Evolutionary conservation across 352 stramenopile genomes (phyloP).

Genomic region (Pythium aquatile): DNA sequence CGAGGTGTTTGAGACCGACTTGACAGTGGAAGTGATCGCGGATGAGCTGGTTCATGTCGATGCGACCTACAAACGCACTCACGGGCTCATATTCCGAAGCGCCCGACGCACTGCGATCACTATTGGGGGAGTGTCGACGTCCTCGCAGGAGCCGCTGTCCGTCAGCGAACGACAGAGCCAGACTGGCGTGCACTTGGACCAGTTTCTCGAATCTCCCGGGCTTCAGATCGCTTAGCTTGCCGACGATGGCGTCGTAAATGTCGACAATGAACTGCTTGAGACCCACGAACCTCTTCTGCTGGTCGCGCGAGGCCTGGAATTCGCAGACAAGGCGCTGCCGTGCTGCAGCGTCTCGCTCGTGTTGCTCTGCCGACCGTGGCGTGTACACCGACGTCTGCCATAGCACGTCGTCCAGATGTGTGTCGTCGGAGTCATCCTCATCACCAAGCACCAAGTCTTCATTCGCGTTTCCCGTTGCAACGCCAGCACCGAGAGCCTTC

Average conservation of each 20-base stretch:
- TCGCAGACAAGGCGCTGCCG: constrained; percentile 25
- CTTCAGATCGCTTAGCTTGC: constrained; percentile 41
- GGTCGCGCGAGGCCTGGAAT: constrained; percentile 40
- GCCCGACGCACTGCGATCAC: constrained; percentile 13
- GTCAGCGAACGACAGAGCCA: constrained; percentile 51
- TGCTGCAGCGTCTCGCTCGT: constrained; percentile 26
- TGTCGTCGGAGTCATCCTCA: constrained; percentile 15
- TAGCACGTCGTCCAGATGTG: constrained; percentile 28
- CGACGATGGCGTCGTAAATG: constrained; percentile 66
- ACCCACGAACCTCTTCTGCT: constrained; percentile 41
- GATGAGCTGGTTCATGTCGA: constrained; percentile 40
- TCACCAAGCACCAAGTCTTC: background rate
- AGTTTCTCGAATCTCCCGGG: constrained; percentile 23
- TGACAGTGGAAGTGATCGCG: constrained; percentile 69
- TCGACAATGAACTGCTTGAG: constrained; percentile 73
- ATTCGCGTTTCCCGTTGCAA: background rate
- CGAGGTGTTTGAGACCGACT: constrained; percentile 50
- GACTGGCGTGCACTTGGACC: constrained; percentile 35
- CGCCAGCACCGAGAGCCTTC: background rate
- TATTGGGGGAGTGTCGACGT: background rate
- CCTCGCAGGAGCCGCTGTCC: constrained; percentile 26
- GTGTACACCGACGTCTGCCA: constrained; percentile 23
- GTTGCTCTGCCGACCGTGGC: constrained; percentile 25
- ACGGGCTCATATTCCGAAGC: constrained; percentile 15
- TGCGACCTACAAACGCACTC: constrained; percentile 25